These are phyloP conservation scores for Lachancea kluyveri DNA, from an alignment of 805 yeast species.

Conservation along the genomic window DNA sequence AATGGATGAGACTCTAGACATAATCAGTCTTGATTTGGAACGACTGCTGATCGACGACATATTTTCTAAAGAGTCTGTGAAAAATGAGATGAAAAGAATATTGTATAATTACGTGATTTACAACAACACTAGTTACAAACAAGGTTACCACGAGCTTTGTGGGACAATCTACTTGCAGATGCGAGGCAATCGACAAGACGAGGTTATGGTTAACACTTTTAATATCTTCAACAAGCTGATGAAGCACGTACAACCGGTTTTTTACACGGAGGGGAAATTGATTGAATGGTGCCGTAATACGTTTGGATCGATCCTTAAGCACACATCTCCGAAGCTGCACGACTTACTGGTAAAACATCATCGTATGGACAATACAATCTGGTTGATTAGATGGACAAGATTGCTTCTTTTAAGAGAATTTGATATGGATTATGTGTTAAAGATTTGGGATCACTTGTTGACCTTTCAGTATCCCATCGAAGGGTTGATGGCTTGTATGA, in stretches of 20 bases:
- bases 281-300: conserved; percentile 21
- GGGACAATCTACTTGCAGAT: conserved; percentile 24
- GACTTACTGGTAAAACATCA: conserved; percentile 9
- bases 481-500: conserved; percentile 18
- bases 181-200: conserved; percentile 4
- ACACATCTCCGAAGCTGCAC: conserved; percentile 16
- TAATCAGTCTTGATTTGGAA: conserved; percentile 26
- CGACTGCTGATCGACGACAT: conserved; percentile 23
- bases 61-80: conserved; percentile 13
- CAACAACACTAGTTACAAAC: conserved; percentile 19
- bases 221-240: conserved; percentile 23
- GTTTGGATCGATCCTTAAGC: conserved; percentile 19
- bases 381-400: conserved; percentile 32
- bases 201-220: conserved; percentile 14
- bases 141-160: conserved; percentile 29
- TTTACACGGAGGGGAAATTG: conserved; percentile 22
- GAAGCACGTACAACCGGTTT: conserved; percentile 20
- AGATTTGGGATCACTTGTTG: conserved; percentile 29
- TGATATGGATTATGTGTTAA: conserved; percentile 17
- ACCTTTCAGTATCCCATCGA: conserved; percentile 21
- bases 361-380: conserved; percentile 17
- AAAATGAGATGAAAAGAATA: conserved; percentile 22
- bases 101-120: conserved; percentile 19
- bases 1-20: conserved; percentile 22
- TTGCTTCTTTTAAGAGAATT: conserved; percentile 27